A percentile compares a stretch with the other conserved stretches of the same genome.
phyloP scores from a whole-genome alignment of 2,329 filamentous ascomycete genomes.

The Plenodomus lindquistii region DNA sequence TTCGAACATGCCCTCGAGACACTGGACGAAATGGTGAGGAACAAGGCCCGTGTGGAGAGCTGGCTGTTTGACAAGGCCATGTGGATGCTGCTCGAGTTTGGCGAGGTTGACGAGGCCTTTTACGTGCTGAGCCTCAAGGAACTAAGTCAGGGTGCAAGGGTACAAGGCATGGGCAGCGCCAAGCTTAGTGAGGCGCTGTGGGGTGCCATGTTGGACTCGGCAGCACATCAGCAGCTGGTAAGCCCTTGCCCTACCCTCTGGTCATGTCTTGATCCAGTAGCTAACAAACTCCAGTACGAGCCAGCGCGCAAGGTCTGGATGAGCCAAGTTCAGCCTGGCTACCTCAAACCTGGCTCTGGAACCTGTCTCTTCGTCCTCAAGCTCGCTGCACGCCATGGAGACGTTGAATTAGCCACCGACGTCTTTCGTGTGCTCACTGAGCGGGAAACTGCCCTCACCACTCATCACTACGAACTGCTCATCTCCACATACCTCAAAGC shows the following conservation, averaged over 20 bases:
- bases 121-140: conserved; percentile 60
- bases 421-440: conserved; percentile 69
- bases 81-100: conserved; percentile 70
- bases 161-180: conserved; percentile 22
- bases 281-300: conserved; percentile 53
- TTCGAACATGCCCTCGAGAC: conserved; percentile 77
- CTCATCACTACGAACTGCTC: conserved; percentile 79
- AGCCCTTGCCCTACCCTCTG: conserved; percentile 6
- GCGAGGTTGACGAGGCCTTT: conserved; percentile 78
- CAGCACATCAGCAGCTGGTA: conserved; percentile 64
- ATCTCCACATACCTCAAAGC: conserved; percentile 68
- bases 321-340: conserved; percentile 61
- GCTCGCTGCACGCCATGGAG: conserved; percentile 69
- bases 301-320: conserved; percentile 75
- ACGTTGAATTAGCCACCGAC: conserved; percentile 69
- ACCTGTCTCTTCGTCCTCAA: conserved; percentile 71
- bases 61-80: conserved; percentile 84
- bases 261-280: neutral
- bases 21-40: conserved; percentile 67
- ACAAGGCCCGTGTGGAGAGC: conserved; percentile 58
- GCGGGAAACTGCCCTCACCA: conserved; percentile 60
- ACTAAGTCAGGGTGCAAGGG: conserved; percentile 16
- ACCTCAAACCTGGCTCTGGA: conserved; percentile 66
- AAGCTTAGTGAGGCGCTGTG: conserved; percentile 62
- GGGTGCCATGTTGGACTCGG: conserved; percentile 75